Evolutionary conservation across 1,284 basidiomycete genomes (phyloP).

Genomic region (Cystobasidium slooffiae): DNA sequence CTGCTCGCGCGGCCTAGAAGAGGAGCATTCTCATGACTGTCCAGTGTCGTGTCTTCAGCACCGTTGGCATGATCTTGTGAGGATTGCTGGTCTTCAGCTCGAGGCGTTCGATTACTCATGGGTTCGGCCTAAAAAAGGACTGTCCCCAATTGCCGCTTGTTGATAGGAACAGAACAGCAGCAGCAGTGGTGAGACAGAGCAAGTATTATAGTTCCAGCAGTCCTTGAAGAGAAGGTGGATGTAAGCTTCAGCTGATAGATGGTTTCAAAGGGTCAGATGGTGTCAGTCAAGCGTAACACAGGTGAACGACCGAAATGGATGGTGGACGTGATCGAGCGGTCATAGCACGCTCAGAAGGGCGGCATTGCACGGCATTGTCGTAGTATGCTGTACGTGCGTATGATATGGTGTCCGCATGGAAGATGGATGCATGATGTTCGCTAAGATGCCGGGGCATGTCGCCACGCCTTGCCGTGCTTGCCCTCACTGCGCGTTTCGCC

Average conservation of each 20-base stretch:
- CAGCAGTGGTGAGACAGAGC: too few relatives aligned
- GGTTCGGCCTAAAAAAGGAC: not conserved
- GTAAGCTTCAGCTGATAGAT: not conserved
- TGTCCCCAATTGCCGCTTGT: not conserved
- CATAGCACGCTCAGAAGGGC: too few relatives aligned
- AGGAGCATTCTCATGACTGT: constrained; percentile 19
- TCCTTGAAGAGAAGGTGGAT: not conserved
- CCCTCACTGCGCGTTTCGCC: not conserved
- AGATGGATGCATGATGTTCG: too few relatives aligned
- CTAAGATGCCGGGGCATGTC: too few relatives aligned
- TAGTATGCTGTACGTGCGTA: not conserved
- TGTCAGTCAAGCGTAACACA: too few relatives aligned
- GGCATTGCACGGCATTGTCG: too few relatives aligned
- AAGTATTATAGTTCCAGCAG: too few relatives aligned
- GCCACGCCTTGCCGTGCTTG: not conserved
- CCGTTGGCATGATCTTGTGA: constrained; percentile 8
- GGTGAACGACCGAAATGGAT: too few relatives aligned
- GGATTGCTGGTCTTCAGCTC: not conserved
- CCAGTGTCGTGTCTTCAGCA: not conserved
- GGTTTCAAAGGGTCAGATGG: too few relatives aligned
- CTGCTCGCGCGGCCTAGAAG: constrained; percentile 8
- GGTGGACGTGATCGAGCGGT: too few relatives aligned
- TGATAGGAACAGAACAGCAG: too few relatives aligned
- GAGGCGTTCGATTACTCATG: constrained; percentile 16
- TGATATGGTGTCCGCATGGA: too few relatives aligned